These are phyloP conservation scores for Colletotrichum gigasporum DNA, from an alignment of 2,329 filamentous ascomycete species.

Conservation along the genomic window DNA sequence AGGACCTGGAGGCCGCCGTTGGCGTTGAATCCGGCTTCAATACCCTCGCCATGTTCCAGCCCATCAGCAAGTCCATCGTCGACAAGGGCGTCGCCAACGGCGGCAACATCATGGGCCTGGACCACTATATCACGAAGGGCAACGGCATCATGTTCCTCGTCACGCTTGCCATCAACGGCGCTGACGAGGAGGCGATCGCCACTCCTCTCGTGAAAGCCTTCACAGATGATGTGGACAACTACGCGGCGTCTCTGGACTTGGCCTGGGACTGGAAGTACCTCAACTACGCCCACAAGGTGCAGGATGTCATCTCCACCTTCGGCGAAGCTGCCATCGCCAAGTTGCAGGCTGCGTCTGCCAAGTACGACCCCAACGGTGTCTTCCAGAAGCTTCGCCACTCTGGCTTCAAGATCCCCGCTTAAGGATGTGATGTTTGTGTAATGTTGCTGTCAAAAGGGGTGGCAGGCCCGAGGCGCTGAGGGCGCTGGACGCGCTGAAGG, in stretches of 20 bases:
- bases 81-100: slow-evolving; percentile 42
- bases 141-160: slow-evolving; percentile 45
- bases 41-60: slow-evolving; percentile 44
- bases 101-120: slow-evolving; percentile 45
- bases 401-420: slow-evolving; percentile 43
- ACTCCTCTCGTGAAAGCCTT: slow-evolving; percentile 46
- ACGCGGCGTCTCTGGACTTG: slow-evolving; percentile 36
- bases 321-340: slow-evolving; percentile 47
- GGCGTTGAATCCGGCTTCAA: slow-evolving; percentile 37
- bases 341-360: slow-evolving; percentile 42
- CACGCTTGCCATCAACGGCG: slow-evolving; percentile 41
- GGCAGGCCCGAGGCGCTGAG: too few relatives aligned
- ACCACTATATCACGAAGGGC: slow-evolving; percentile 37
- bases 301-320: slow-evolving; percentile 48
- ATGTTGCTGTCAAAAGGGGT: too few relatives aligned
- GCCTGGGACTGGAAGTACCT: slow-evolving; percentile 48
- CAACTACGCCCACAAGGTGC: slow-evolving; percentile 53
- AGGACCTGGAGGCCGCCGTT: slow-evolving; percentile 37
- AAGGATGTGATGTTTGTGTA: too few relatives aligned
- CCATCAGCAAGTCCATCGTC: slow-evolving; percentile 42
- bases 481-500: too few relatives aligned
- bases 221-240: slow-evolving; percentile 40
- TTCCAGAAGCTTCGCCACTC: slow-evolving; percentile 46
- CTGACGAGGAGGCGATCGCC: slow-evolving; percentile 44
- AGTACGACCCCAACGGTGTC: slow-evolving; percentile 48